Conservation (phyloP, 805 yeast species). For the Yarrowia sp. region DNA sequence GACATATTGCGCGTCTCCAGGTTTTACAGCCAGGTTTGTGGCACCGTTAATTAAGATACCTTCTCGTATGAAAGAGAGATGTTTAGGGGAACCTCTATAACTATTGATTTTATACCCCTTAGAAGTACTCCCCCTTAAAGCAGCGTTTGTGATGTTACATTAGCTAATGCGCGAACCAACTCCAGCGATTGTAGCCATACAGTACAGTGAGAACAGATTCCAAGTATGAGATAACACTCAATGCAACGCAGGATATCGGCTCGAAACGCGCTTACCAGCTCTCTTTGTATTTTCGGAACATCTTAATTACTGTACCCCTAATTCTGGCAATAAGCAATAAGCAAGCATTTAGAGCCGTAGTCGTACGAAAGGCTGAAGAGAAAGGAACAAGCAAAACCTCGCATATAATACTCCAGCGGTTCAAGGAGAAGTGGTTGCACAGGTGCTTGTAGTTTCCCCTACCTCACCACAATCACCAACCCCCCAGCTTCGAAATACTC, state of each 20-base stretch:
- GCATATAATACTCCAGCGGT: too few relatives aligned
- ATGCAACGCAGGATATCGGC: not conserved
- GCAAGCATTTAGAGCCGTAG: too few relatives aligned
- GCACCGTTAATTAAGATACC: not conserved
- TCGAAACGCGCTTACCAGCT: not conserved
- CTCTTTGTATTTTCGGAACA: not conserved
- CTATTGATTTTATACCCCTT: not conserved
- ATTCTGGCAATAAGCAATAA: too few relatives aligned
- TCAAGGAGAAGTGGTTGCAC: too few relatives aligned
- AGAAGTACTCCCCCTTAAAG: not conserved
- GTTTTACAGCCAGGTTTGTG: not conserved
- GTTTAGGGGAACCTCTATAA: not conserved
- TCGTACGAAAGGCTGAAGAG: too few relatives aligned
- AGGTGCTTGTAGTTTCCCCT: too few relatives aligned
- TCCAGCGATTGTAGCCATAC: too few relatives aligned
- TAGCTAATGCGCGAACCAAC: too few relatives aligned
- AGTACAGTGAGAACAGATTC: too few relatives aligned
- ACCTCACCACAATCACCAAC: not conserved
- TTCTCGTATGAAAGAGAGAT: not conserved
- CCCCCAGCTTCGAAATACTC: constrained; percentile 7
- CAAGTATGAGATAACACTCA: too few relatives aligned
- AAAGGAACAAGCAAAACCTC: too few relatives aligned
- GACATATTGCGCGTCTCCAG: not conserved
- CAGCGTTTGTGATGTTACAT: not conserved
- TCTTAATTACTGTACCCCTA: constrained; percentile 2